A percentile compares a stretch with the other conserved stretches of the same genome.
Conservation (phyloP, 139 green algal genomes). For the Chlamydomonas sp. region DNA sequence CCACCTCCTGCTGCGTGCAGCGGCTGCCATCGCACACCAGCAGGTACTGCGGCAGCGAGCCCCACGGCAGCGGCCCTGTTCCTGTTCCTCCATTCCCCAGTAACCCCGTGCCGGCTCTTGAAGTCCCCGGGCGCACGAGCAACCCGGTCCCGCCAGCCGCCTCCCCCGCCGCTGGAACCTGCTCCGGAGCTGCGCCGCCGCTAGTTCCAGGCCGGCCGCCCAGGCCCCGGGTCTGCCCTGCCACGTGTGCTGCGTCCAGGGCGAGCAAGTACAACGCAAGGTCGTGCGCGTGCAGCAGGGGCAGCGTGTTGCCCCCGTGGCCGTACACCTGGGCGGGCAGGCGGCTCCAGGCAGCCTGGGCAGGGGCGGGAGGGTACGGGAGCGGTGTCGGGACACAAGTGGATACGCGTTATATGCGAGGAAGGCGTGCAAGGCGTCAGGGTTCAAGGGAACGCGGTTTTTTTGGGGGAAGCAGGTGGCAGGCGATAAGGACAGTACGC, state of each 20-base stretch:
- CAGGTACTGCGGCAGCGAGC: not conserved
- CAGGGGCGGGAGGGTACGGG: not conserved
- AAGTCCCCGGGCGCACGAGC: not conserved
- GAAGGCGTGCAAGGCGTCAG: too few relatives aligned
- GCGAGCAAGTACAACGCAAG: slow-evolving; percentile 49
- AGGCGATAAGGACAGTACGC: too few relatives aligned
- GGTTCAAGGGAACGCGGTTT: too few relatives aligned
- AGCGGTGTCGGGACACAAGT: not conserved
- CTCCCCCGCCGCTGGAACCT: too few relatives aligned
- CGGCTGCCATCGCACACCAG: slow-evolving; percentile 26
- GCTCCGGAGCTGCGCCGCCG: not conserved
- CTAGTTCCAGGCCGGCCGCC: not conserved
- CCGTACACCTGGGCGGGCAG: slow-evolving; percentile 38
- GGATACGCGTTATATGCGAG: too few relatives aligned
- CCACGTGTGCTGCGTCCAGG: not conserved
- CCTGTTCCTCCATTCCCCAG: not conserved
- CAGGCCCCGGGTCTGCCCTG: not conserved
- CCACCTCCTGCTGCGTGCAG: slow-evolving; percentile 39
- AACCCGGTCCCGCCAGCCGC: not conserved
- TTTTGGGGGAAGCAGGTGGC: too few relatives aligned
- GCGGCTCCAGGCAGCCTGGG: slow-evolving; percentile 13
- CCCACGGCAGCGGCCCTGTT: not conserved
- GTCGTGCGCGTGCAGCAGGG: slow-evolving; percentile 61
- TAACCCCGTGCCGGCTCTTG: not conserved
- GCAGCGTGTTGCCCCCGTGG: slow-evolving; percentile 56